A percentile compares a stretch with the other conserved stretches of the same genome.
Conservation (phyloP, 140 eudicot genomes). For the Stevia rebaudiana region DNA sequence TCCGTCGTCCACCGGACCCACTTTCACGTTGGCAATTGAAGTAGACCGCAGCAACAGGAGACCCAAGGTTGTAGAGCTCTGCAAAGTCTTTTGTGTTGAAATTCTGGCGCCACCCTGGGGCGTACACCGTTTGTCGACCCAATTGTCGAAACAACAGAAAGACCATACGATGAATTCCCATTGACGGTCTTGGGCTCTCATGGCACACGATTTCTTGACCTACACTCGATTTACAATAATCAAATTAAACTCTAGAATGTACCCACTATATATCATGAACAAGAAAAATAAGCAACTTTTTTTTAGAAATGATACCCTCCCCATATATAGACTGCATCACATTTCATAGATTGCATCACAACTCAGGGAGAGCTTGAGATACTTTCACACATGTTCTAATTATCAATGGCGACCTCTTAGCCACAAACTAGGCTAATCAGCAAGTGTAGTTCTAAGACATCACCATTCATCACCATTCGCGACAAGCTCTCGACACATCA, state of each 20-base stretch:
- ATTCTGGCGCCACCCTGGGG: constrained; percentile 85
- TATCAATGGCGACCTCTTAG: no score
- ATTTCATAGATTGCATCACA: no score
- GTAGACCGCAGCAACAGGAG: constrained; percentile 71
- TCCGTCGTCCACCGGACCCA: constrained; percentile 60
- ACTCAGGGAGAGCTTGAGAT: no score
- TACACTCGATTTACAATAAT: constrained; percentile 5
- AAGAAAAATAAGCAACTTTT: no score
- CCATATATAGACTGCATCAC: no score
- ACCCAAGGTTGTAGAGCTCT: constrained; percentile 68
- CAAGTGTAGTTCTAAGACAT: no score
- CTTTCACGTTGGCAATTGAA: constrained; percentile 76
- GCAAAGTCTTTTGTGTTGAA: constrained; percentile 77
- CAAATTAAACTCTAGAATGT: not conserved
- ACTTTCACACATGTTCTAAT: no score
- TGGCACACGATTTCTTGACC: constrained; percentile 76
- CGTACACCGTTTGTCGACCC: constrained; percentile 76
- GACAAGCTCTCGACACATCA: no score
- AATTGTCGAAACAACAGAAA: constrained; percentile 59
- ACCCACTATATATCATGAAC: no score
- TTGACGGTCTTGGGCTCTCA: constrained; percentile 68
- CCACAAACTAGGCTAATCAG: no score
- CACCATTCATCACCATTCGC: no score
- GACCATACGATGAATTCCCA: constrained; percentile 78
- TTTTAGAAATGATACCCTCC: no score